phyloP scores from a whole-genome alignment of 2,329 filamentous ascomycete genomes.

The Fusarium pseudonygamai region DNA sequence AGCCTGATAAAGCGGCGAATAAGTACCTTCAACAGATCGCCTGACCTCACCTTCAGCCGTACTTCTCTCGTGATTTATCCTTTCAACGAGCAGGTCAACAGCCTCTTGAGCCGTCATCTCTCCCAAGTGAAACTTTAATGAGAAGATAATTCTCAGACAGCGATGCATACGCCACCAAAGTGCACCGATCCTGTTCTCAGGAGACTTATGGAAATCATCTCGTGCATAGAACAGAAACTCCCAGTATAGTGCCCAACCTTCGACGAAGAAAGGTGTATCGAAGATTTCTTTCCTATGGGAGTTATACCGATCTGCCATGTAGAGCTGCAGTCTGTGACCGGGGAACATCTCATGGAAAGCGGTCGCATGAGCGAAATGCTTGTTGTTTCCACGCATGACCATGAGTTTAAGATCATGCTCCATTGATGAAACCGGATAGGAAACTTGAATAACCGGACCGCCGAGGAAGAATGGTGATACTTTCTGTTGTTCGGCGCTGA shows the following conservation, averaged over 20 bases:
- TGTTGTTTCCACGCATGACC: conserved; percentile 31
- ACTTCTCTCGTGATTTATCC: conserved; percentile 23
- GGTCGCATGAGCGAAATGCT: conserved; percentile 17
- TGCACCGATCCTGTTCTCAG: conserved; percentile 25
- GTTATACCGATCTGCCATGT: conserved; percentile 31
- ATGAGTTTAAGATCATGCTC: conserved; percentile 30
- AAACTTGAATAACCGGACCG: conserved; percentile 16
- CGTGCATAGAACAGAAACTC: conserved; percentile 26
- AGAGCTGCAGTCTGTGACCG: conserved; percentile 17
- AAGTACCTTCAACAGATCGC: conserved; percentile 25
- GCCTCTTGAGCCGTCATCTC: conserved; percentile 34
- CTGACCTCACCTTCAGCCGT: conserved; percentile 27
- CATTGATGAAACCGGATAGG: conserved; percentile 22
- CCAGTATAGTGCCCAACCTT: conserved; percentile 33
- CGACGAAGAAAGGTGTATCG: conserved; percentile 26
- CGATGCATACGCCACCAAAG: conserved; percentile 35
- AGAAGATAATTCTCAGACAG: conserved; percentile 20
- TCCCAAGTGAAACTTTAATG: conserved; percentile 18
- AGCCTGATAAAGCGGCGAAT: conserved; percentile 28
- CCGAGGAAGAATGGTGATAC: conserved; percentile 26
- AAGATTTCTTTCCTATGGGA: conserved; percentile 25
- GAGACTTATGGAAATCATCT: conserved; percentile 25
- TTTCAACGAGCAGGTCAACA: conserved; percentile 9
- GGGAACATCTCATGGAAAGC: conserved; percentile 35
- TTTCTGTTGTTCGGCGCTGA: conserved; percentile 24